These are phyloP conservation scores for Wickerhamomyces ciferrii DNA, from an alignment of 805 yeast genomes.

Conservation along the genomic window DNA sequence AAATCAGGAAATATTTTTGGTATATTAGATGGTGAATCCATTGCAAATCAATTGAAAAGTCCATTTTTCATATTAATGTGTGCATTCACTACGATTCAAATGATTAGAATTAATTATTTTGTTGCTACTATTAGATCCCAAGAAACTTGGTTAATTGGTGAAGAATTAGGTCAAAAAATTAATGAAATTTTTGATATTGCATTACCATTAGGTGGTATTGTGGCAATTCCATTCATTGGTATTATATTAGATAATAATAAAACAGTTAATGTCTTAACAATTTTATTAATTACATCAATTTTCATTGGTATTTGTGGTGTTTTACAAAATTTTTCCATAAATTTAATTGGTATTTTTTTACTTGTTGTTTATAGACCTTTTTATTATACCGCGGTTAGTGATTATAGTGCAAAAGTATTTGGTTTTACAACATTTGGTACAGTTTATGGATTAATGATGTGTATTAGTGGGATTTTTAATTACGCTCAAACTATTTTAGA, in stretches of 20 bases:
- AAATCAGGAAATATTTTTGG: slow-evolving; percentile 66
- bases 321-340: slow-evolving; percentile 39
- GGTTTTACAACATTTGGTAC: slow-evolving; percentile 92
- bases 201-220: slow-evolving; percentile 81
- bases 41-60: slow-evolving; percentile 39
- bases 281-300: slow-evolving; percentile 50
- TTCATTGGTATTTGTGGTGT: slow-evolving; percentile 71
- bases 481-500: slow-evolving; percentile 69
- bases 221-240: slow-evolving; percentile 87
- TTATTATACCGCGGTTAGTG: slow-evolving; percentile 89
- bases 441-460: slow-evolving; percentile 81
- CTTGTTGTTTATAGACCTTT: slow-evolving; percentile 86
- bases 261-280: slow-evolving; percentile 48
- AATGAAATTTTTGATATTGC: slow-evolving; percentile 82
- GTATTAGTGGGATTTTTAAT: slow-evolving; percentile 78
- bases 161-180: slow-evolving; percentile 43
- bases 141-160: slow-evolving; percentile 64
- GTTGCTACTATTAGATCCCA: slow-evolving; percentile 87
- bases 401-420: slow-evolving; percentile 87
- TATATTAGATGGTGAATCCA: slow-evolving; percentile 60
- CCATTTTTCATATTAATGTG: slow-evolving; percentile 80
- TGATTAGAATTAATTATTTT: slow-evolving; percentile 89
- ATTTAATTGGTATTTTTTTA: slow-evolving; percentile 62
- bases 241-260: slow-evolving; percentile 67
- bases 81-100: slow-evolving; percentile 75